Percentiles rank a stretch among this genome's conserved stretches.
Evolutionary conservation across 768 basidiomycete species (phyloP).

Genomic region (Asterophora lycoperdoides): DNA sequence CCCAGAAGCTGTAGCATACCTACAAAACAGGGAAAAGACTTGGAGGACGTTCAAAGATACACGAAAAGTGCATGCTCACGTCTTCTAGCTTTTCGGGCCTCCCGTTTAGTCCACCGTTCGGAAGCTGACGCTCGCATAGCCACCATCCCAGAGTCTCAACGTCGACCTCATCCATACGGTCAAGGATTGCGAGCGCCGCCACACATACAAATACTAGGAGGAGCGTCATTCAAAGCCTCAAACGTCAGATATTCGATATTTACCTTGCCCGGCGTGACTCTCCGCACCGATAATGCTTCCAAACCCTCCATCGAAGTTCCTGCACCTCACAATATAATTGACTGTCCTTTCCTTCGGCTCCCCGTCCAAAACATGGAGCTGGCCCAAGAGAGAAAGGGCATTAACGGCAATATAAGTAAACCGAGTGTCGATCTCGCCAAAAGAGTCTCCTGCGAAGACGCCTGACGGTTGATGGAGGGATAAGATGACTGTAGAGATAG

Average conservation of each 20-base stretch:
- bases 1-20: conserved; percentile 99
- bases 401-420: conserved; percentile 87
- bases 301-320: conserved; percentile 96
- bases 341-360: conserved; percentile 65
- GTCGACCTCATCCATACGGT: conserved; percentile 77
- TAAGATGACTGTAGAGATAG: conserved; percentile 58
- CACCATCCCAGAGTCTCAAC: conserved; percentile 83
- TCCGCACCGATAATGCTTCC: conserved; percentile 83
- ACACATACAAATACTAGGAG: conserved; percentile 82
- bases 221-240: not conserved
- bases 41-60: not conserved
- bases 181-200: conserved; percentile 83
- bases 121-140: conserved; percentile 90
- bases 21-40: conserved; percentile 24
- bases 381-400: conserved; percentile 76
- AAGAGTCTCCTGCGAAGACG: conserved; percentile 84
- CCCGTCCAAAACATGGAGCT: conserved; percentile 62
- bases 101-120: conserved; percentile 92
- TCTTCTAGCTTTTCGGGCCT: conserved; percentile 98
- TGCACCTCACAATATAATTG: conserved; percentile 69
- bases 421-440: conserved; percentile 90
- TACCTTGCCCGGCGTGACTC: conserved; percentile 90
- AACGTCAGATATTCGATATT: not conserved
- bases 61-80: conserved; percentile 41
- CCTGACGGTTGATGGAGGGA: conserved; percentile 85